Conservation (phyloP, 176 grass and related monocot species). For the Guadua angustifolia region DNA sequence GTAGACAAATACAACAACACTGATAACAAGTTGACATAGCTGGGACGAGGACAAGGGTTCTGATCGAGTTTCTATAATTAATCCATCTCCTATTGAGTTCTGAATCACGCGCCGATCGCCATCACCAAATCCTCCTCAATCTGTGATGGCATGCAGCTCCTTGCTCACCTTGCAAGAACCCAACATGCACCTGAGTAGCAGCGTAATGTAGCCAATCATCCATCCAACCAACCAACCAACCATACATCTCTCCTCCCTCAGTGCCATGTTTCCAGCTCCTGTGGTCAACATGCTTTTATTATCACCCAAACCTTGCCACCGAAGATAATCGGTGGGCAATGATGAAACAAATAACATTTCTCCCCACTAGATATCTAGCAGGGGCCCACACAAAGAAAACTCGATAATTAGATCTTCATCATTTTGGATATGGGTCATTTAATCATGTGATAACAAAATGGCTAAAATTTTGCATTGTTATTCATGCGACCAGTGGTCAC, state of each 20-base stretch:
- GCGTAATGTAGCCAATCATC: constrained; percentile 4
- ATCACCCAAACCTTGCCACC: too few relatives aligned
- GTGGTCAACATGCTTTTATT: not conserved
- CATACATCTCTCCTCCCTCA: too few relatives aligned
- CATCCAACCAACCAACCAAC: constrained; percentile 28
- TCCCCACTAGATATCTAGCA: not conserved
- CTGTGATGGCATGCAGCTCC: not conserved
- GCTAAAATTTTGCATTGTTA: not conserved
- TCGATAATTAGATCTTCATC: not conserved
- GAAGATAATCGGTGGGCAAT: too few relatives aligned
- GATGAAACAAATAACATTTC: too few relatives aligned
- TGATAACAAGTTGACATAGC: not conserved
- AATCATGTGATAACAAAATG: not conserved
- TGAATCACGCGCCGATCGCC: constrained; percentile 32
- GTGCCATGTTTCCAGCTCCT: constrained; percentile 8
- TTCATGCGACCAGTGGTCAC: not conserved
- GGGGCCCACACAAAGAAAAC: not conserved
- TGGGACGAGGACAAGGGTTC: not conserved
- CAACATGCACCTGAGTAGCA: too few relatives aligned
- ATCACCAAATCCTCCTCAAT: constrained; percentile 37
- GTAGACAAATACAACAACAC: not conserved
- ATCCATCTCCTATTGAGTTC: constrained; percentile 10
- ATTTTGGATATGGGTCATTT: not conserved
- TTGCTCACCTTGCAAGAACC: too few relatives aligned
- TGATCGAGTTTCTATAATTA: not conserved